These are phyloP conservation scores for Keithomyces neogunnii DNA, from an alignment of 2,329 filamentous ascomycete species.

Conservation along the genomic window DNA sequence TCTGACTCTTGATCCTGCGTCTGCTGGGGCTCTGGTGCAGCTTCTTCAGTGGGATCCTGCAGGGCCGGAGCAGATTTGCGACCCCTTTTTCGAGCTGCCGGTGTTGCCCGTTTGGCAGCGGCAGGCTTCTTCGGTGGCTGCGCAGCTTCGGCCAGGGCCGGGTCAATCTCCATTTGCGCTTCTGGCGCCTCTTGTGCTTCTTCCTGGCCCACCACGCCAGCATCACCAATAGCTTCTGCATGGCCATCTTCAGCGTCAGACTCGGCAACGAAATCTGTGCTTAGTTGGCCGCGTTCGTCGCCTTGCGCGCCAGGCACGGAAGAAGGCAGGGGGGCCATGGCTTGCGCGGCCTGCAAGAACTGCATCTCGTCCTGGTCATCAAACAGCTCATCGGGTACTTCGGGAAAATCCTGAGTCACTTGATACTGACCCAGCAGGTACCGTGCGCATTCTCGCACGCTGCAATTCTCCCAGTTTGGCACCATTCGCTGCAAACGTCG, in stretches of 20 bases:
- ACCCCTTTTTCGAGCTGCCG: conserved; percentile 14
- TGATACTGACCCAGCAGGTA: conserved; percentile 26
- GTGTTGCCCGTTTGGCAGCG: conserved; percentile 16
- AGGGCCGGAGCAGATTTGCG: conserved; percentile 15
- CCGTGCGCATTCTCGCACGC: conserved; percentile 25
- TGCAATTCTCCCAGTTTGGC: conserved; percentile 20
- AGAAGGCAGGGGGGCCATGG: conserved; percentile 4
- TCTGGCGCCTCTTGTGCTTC: conserved; percentile 8
- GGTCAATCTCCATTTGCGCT: conserved; percentile 24
- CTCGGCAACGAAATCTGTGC: conserved; percentile 20
- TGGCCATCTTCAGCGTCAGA: conserved; percentile 20
- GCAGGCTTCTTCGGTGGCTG: conserved; percentile 17
- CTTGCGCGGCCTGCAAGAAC: conserved; percentile 17
- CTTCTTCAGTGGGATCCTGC: conserved; percentile 24
- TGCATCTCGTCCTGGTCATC: conserved; percentile 25
- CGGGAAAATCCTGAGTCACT: conserved; percentile 24
- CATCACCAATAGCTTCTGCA: conserved; percentile 7
- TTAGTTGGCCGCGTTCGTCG: conserved; percentile 8
- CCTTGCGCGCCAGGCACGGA: not conserved
- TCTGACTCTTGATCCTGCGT: conserved; percentile 15
- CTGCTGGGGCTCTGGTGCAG: conserved; percentile 8
- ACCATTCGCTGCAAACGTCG: conserved; percentile 27
- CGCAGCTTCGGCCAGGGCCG: conserved; percentile 15
- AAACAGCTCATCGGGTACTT: conserved; percentile 20
- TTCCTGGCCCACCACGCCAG: conserved; percentile 2